phyloP scores from a whole-genome alignment of 768 basidiomycete species.

The Terana coerulea region DNA sequence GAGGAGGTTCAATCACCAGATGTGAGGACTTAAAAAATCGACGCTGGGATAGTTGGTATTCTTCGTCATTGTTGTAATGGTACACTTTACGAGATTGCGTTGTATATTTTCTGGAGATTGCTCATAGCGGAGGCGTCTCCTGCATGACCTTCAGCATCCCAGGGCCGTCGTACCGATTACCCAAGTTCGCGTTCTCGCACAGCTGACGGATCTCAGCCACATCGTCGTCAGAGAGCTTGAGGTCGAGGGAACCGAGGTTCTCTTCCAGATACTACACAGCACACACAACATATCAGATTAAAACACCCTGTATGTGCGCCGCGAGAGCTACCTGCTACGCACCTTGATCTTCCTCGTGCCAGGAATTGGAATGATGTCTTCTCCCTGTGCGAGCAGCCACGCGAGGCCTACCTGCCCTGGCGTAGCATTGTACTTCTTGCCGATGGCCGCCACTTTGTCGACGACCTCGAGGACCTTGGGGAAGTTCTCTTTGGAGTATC shows the following conservation, averaged over 20 bases:
- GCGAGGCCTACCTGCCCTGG: constrained; percentile 33
- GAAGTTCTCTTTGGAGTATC: constrained; percentile 36
- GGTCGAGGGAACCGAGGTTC: constrained; percentile 23
- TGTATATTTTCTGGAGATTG: neutral
- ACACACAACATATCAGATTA: neutral
- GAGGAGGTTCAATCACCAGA: no score
- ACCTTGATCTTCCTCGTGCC: constrained; percentile 22
- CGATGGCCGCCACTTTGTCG: constrained; percentile 17
- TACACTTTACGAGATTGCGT: neutral
- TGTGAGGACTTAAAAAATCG: no score
- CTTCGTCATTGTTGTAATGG: no score
- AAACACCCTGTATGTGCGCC: neutral
- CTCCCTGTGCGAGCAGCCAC: constrained; percentile 28
- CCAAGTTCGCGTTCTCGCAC: constrained; percentile 26
- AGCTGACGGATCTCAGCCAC: constrained; percentile 23
- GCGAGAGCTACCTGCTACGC: neutral
- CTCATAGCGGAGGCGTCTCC: constrained; percentile 32
- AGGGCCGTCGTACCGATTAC: constrained; percentile 30
- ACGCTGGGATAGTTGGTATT: no score
- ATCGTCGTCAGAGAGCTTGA: constrained; percentile 25
- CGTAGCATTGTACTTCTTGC: constrained; percentile 22
- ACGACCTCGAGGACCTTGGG: constrained; percentile 32
- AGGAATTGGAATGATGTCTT: constrained; percentile 29
- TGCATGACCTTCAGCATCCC: constrained; percentile 25
- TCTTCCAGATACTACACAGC: constrained; percentile 27